Evolutionary conservation across 1,284 basidiomycete genomes (phyloP).

Genomic region (Ceratobasidium theobromae): DNA sequence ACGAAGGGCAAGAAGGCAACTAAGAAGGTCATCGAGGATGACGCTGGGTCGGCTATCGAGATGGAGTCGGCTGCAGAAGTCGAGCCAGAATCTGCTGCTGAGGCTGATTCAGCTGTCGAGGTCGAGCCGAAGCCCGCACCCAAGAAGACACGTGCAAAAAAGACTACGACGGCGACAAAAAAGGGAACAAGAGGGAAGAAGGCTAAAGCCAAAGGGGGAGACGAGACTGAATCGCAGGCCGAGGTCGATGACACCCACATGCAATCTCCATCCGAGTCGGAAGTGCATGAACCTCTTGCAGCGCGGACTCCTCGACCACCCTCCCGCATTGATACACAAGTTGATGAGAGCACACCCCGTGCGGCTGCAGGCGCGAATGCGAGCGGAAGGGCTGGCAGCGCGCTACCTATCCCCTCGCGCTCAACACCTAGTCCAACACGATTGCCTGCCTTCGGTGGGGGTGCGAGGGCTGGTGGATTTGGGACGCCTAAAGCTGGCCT

Average conservation of each 20-base stretch:
- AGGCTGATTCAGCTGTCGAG: not conserved
- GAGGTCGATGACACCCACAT: not conserved
- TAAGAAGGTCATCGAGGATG: not conserved
- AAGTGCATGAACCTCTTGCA: not conserved
- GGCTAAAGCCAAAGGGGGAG: not conserved
- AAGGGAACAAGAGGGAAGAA: conserved; percentile 16
- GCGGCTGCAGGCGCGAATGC: not conserved
- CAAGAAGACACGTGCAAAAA: conserved; percentile 16
- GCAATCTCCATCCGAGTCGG: not conserved
- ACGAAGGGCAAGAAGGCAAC: not conserved
- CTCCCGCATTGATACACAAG: not conserved
- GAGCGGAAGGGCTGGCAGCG: not conserved
- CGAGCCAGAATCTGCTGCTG: not conserved
- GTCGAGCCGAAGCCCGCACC: conserved; percentile 5
- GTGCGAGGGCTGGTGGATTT: not conserved
- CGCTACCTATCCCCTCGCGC: conserved; percentile 7
- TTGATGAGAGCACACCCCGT: conserved; percentile 7
- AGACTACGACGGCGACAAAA: not conserved
- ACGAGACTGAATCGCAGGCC: conserved; percentile 24
- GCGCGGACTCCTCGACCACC: conserved; percentile 2
- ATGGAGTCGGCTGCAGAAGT: conserved; percentile 3
- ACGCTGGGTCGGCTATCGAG: not conserved
- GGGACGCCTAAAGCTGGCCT: not conserved
- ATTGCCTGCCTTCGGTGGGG: not conserved
- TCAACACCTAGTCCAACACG: conserved; percentile 25